Conservation (phyloP, 2,329 filamentous ascomycete species). For the Cytospora piceicola region DNA sequence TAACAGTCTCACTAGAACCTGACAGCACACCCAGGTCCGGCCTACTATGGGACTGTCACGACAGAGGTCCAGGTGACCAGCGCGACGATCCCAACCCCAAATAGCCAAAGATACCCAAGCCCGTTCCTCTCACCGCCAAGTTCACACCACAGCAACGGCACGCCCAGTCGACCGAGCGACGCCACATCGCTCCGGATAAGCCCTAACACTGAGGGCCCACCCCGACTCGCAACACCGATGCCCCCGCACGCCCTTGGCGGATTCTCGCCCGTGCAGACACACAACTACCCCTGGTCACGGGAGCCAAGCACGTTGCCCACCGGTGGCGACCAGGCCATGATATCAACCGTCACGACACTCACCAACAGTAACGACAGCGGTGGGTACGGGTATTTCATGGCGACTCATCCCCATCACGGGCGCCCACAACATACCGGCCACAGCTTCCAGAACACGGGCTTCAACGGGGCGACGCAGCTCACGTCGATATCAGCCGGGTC, state of each 20-base stretch:
- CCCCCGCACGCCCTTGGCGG: conserved; percentile 20
- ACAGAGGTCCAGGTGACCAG: conserved; percentile 55
- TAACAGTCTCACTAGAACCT: conserved; percentile 25
- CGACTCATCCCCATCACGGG: neutral
- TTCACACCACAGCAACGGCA: conserved; percentile 32
- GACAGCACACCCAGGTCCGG: conserved; percentile 32
- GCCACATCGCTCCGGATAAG: neutral
- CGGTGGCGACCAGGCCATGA: neutral
- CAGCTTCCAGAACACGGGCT: conserved; percentile 24
- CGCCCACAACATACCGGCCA: neutral
- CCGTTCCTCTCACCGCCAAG: conserved; percentile 28
- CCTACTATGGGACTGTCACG: conserved; percentile 55
- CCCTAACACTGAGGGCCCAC: conserved; percentile 26
- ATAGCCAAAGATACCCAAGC: conserved; percentile 26
- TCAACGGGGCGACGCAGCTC: conserved; percentile 27
- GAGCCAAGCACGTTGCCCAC: conserved; percentile 15
- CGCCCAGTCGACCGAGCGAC: conserved; percentile 21
- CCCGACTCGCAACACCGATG: conserved; percentile 21
- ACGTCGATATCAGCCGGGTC: conserved; percentile 24
- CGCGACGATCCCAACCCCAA: conserved; percentile 25
- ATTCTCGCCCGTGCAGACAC: conserved; percentile 23
- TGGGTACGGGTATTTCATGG: neutral
- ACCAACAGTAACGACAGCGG: conserved; percentile 14
- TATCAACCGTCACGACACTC: conserved; percentile 8
- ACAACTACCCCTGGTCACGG: conserved; percentile 28